Evolutionary conservation across 768 basidiomycete species (phyloP).

Genomic region (Hysterangium stoloniferum): DNA sequence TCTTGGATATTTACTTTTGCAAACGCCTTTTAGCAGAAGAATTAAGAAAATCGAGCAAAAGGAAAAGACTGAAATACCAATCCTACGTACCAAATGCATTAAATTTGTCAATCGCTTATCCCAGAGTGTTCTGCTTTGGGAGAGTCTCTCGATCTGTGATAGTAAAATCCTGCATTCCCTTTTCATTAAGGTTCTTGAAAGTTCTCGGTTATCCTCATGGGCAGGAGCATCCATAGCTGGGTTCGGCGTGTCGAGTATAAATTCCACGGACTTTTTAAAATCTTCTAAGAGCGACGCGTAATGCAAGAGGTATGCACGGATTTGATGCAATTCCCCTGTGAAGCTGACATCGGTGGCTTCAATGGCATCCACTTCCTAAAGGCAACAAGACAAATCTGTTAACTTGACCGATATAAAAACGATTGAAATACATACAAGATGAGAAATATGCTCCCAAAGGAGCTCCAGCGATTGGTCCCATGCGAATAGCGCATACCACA

Average conservation of each 20-base stretch:
- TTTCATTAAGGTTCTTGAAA: conserved; percentile 30
- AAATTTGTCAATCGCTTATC: conserved; percentile 12
- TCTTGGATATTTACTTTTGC: conserved; percentile 53
- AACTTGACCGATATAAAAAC: neutral
- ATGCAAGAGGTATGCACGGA: conserved; percentile 52
- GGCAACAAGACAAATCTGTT: conserved; percentile 13
- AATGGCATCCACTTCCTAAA: conserved; percentile 42
- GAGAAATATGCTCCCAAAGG: conserved; percentile 43
- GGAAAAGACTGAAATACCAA: conserved; percentile 52
- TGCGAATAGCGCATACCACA: conserved; percentile 56
- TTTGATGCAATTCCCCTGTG: conserved; percentile 46
- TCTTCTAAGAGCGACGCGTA: conserved; percentile 46
- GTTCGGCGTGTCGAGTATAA: conserved; percentile 40
- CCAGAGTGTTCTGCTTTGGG: conserved; percentile 4
- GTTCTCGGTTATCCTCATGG: conserved; percentile 15
- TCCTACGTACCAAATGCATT: conserved; percentile 7
- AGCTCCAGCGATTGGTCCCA: conserved; percentile 54
- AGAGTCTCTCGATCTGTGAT: conserved; percentile 8
- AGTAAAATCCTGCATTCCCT: conserved; percentile 41
- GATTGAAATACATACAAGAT: conserved; percentile 34
- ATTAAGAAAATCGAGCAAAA: conserved; percentile 22
- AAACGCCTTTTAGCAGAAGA: neutral
- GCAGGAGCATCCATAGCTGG: conserved; percentile 34
- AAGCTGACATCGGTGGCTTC: conserved; percentile 32
- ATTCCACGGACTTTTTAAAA: conserved; percentile 42